Evolutionary conservation across 1,139 yeast genomes (phyloP), one percentile per base, ranked within the genome.

Genomic region (Candida pseudoviswanathii): DNA sequence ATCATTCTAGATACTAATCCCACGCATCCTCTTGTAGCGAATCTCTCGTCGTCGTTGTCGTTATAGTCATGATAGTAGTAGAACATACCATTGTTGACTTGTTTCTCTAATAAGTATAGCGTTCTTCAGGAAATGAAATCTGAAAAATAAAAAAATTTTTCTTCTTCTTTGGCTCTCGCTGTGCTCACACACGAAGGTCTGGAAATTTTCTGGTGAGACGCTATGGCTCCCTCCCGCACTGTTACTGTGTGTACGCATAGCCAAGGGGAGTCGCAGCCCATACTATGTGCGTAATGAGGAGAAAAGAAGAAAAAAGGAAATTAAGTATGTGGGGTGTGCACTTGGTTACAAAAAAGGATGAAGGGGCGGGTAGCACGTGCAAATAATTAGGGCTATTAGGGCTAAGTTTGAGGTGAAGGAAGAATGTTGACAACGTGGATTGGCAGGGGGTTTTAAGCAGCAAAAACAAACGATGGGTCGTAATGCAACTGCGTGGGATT

Each of bases 71-170:
- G n/a, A n/a, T 30, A 16, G 34, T 30, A 10, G 7, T 31, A 29
- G 37, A 41, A 42, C 45, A 43, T 43, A 43, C 45, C 45, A 43
- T 42, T 43, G 45, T 34, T 34, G 41, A 43, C 45, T 43, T 43
- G 45, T 43, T 34, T 43, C 39, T 42, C 40, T 43, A 41, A 25
- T 33, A 43, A 34, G 41, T 43, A 33, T 36, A 25, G 22, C 6
- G n/a, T n/a, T n/a, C n/a, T 26, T 42, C 36, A 31, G n/a, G 16
- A 42, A 26, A 42, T 22, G 32, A 32, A 25, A 26, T 31, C 29
- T 41, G 44, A 32, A 41, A 41, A 39, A 27, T 39, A 27, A 11
- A 39, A 39, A 39, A 39, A 32, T 31, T 41, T 41, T 41, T 25
- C 32, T 31, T 22, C 21, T 40, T 16, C 10, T 29, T 30, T 24